Evolutionary conservation across 2,329 filamentous ascomycete species (phyloP).

Genomic region (Penicillium sp.): DNA sequence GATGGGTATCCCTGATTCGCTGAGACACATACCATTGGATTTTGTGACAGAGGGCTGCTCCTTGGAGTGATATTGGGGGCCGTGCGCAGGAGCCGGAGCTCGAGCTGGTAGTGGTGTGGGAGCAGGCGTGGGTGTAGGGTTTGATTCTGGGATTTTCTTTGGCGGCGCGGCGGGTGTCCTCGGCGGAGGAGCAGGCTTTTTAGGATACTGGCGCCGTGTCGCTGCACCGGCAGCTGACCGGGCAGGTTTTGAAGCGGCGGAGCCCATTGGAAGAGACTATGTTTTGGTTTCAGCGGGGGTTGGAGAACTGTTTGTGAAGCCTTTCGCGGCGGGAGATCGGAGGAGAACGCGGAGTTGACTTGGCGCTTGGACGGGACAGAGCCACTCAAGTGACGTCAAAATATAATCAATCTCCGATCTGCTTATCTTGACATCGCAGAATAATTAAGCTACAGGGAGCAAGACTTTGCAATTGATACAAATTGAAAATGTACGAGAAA

Average conservation of each 20-base stretch:
- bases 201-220: conserved; percentile 57
- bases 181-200: conserved; percentile 41
- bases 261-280: conserved; percentile 50
- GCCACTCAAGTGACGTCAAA: conserved; percentile 26
- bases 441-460: neutral
- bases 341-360: conserved; percentile 20
- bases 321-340: conserved; percentile 21
- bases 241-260: conserved; percentile 57
- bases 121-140: conserved; percentile 36
- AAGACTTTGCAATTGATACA: neutral
- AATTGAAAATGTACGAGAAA: neutral
- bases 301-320: conserved; percentile 1
- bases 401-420: conserved; percentile 4
- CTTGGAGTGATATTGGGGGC: conserved; percentile 37
- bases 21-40: conserved; percentile 33
- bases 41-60: conserved; percentile 34
- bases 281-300: neutral
- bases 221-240: conserved; percentile 50
- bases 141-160: conserved; percentile 25
- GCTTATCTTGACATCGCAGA: neutral
- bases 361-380: conserved; percentile 11
- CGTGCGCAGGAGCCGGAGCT: conserved; percentile 13
- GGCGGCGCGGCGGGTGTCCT: conserved; percentile 28
- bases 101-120: conserved; percentile 6
- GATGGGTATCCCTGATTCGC: neutral